Base-by-base conservation (phyloP, 495 filamentous ascomycete species). In the Penicillium diatomitis region DNA sequence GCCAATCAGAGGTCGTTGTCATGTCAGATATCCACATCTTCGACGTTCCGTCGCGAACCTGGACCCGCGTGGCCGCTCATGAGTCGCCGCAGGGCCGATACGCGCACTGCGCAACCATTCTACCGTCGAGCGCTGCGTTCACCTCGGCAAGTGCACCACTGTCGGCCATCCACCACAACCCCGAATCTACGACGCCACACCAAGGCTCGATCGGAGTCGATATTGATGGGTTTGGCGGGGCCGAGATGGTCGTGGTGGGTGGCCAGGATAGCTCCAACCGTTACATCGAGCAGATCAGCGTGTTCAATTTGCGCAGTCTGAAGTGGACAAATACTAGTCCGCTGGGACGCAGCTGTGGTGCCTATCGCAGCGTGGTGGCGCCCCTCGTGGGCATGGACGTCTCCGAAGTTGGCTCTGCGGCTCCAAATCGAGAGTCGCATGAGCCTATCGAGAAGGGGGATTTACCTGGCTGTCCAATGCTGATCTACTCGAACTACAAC, bases 401-500 rank as follows among this genome's bases (percentile, higher is more conserved):
- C 5, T 77, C 83, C 5, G 81, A 85, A 39, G 83, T 98, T 55
- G 92, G 92, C 11, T 66, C 63, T 9, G 55, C 61, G 10, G 64
- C 70, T 6, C 67, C 67, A 12, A 60, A 69, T 30, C 54, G 58
- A 12, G 70, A 70, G 7, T 47, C 61, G 3, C 58, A 68, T 29
- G 70, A 74, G 41, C 57, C 65, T 10, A 56, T 52, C 11, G 65
- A 66, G 28, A 63, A 71, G 4, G 57, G 68, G 12, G 73, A 50
- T 67, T 71, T 53, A 9, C 79, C 86, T 33, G 76, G 83, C 3
- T 85, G 83, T 9, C 87, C 89, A 4, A 95, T 96, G 88, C 76
- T 98, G 45, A 94, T 98, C 32, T 98, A 98, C 64, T 97, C 92
- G 37, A 98, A 98, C 60, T 98, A 97, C 64, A 97, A 98, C 65